Conservation (phyloP, 208 protist species). For the Acanthamoeba healyi region DNA sequence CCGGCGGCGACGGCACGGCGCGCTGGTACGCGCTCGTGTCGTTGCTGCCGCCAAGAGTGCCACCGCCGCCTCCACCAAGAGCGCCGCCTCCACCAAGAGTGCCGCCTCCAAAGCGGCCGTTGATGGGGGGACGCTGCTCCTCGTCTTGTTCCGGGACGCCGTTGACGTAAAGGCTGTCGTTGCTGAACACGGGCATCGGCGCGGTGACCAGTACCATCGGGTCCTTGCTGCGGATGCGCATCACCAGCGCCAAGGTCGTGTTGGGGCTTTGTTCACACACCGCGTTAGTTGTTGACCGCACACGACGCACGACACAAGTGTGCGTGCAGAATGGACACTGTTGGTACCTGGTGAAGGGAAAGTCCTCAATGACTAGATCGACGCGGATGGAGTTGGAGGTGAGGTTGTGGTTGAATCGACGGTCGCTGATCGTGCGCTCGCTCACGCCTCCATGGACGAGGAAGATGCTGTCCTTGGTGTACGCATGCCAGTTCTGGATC, state of each 20-base stretch:
- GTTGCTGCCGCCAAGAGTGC: no score
- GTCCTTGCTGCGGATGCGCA: constrained; percentile 29
- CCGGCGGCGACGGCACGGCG: background rate
- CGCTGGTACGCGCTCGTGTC: no score
- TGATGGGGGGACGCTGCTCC: no score
- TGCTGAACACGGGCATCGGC: background rate
- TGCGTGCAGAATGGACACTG: background rate
- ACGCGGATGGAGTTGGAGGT: constrained; percentile 41
- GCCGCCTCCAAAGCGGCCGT: no score
- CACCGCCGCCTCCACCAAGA: background rate
- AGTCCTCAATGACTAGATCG: background rate
- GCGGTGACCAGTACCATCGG: constrained; percentile 15
- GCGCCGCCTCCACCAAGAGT: no score
- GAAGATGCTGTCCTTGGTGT: constrained; percentile 17
- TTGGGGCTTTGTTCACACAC: background rate
- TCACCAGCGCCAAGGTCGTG: constrained; percentile 20
- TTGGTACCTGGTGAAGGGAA: constrained; percentile 42
- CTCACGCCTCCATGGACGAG: constrained; percentile 2
- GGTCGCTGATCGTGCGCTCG: background rate
- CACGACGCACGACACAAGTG: background rate
- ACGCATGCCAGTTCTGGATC: constrained; percentile 52
- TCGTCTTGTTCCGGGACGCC: background rate
- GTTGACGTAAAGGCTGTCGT: background rate
- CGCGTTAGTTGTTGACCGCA: background rate
- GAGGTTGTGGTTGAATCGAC: constrained; percentile 3